phyloP scores from a whole-genome alignment of 1,284 basidiomycete genomes.

The Neonothopanus nambi region DNA sequence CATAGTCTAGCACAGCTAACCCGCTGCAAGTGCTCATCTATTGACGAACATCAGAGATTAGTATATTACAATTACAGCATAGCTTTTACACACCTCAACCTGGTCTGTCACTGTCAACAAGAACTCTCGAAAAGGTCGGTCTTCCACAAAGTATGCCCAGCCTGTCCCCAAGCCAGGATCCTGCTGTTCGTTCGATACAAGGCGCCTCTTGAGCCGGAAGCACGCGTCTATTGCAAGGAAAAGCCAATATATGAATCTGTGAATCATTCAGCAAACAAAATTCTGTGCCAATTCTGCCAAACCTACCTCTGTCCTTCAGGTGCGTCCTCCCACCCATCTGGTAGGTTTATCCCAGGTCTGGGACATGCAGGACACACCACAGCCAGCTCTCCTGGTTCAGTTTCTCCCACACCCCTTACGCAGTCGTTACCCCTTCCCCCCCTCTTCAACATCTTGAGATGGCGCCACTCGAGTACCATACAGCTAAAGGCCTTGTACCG shows the following conservation, averaged over 20 bases:
- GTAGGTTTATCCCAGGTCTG: constrained; percentile 12
- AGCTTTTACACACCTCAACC: constrained; percentile 6
- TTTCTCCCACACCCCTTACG: constrained; percentile 11
- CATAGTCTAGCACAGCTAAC: too few relatives aligned
- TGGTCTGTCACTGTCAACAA: constrained; percentile 6
- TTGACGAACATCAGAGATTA: neutral
- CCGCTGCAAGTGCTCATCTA: too few relatives aligned
- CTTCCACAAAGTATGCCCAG: constrained; percentile 9
- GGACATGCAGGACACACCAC: constrained; percentile 14
- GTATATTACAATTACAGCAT: neutral
- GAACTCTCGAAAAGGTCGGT: constrained; percentile 3
- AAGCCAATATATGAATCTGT: constrained; percentile 17
- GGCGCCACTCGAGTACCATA: too few relatives aligned
- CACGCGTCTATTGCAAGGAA: constrained; percentile 16
- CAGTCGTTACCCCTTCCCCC: too few relatives aligned
- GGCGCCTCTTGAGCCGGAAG: constrained; percentile 10
- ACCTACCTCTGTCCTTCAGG: constrained; percentile 20
- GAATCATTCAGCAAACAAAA: too few relatives aligned
- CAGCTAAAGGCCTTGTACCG: constrained; percentile 16
- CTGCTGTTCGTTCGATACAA: constrained; percentile 6
- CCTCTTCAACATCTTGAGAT: too few relatives aligned
- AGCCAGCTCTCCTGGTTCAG: constrained; percentile 5
- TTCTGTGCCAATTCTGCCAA: neutral
- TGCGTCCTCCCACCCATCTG: constrained; percentile 9
- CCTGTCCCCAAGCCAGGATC: neutral